Percentiles rank a stretch among this genome's conserved stretches.
Conservation (phyloP, 441 rosid species). For the Corymbia citriodora region DNA sequence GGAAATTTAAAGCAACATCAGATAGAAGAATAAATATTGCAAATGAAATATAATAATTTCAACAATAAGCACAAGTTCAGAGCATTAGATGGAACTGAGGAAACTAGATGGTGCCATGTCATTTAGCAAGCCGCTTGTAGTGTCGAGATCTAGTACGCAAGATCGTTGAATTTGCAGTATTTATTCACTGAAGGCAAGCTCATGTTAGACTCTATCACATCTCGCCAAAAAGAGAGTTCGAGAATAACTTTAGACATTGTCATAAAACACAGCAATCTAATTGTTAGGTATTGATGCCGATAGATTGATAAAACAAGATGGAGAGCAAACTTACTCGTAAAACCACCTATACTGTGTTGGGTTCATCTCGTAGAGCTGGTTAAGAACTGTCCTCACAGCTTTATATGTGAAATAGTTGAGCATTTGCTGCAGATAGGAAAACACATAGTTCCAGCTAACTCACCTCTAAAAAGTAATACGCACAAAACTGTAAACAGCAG, state of each 20-base stretch:
- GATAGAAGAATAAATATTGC: neutral
- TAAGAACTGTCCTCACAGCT: constrained; percentile 12
- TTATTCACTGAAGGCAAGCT: neutral
- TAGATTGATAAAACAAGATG: neutral
- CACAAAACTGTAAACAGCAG: neutral
- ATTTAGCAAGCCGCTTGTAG: neutral
- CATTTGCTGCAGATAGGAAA: constrained; percentile 3
- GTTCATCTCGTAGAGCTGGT: constrained; percentile 15
- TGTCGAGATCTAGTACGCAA: neutral
- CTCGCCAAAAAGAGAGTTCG: neutral
- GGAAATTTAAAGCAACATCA: neutral
- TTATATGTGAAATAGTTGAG: constrained; percentile 13
- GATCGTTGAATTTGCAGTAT: neutral
- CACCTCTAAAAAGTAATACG: neutral
- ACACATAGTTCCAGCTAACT: neutral
- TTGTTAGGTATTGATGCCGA: neutral
- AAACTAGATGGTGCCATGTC: neutral
- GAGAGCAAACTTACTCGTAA: neutral
- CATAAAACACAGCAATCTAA: neutral
- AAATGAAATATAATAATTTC: neutral
- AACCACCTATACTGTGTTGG: constrained; percentile 4
- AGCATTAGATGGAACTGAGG: neutral
- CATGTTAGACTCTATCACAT: neutral
- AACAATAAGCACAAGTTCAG: neutral
- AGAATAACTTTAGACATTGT: neutral